Evolutionary conservation across 805 yeast genomes (phyloP).

Genomic region (Candida michaelii): DNA sequence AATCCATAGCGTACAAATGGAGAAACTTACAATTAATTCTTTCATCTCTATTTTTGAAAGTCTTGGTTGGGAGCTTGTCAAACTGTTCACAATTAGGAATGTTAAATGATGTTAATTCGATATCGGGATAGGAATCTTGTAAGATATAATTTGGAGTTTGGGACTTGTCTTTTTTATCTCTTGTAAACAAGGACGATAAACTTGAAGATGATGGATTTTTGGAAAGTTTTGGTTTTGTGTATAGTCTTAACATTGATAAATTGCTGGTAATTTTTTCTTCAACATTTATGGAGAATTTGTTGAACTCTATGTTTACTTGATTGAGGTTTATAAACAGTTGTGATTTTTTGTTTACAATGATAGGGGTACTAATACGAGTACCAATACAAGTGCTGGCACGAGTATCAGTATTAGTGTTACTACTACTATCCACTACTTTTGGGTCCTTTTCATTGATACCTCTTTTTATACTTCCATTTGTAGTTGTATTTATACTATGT

Average conservation of each 20-base stretch:
- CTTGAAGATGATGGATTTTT: constrained; percentile 1
- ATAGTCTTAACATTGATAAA: neutral
- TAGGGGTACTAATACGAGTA: neutral
- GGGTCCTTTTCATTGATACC: neutral
- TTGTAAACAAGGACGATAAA: neutral
- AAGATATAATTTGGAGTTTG: neutral
- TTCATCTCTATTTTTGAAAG: constrained; percentile 40
- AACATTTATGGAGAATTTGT: constrained; percentile 1
- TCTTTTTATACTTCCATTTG: too few species aligned
- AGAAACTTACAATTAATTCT: constrained; percentile 52
- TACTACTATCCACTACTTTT: too few species aligned
- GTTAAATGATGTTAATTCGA: constrained; percentile 19
- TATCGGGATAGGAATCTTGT: constrained; percentile 3
- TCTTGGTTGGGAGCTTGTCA: constrained; percentile 8
- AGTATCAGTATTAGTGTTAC: neutral
- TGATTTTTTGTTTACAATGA: constrained; percentile 1
- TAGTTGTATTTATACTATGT: too few species aligned
- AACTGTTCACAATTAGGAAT: constrained; percentile 5
- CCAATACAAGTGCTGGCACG: neutral
- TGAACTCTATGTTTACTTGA: constrained; percentile 4
- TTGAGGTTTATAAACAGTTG: constrained; percentile 1
- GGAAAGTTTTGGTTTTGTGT: neutral
- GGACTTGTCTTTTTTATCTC: neutral
- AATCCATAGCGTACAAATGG: constrained; percentile 50
- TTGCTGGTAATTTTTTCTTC: constrained; percentile 1